These are phyloP conservation scores for Ogataea hybrid DNA, from an alignment of 1,139 yeast genomes.

Conservation along the genomic window DNA sequence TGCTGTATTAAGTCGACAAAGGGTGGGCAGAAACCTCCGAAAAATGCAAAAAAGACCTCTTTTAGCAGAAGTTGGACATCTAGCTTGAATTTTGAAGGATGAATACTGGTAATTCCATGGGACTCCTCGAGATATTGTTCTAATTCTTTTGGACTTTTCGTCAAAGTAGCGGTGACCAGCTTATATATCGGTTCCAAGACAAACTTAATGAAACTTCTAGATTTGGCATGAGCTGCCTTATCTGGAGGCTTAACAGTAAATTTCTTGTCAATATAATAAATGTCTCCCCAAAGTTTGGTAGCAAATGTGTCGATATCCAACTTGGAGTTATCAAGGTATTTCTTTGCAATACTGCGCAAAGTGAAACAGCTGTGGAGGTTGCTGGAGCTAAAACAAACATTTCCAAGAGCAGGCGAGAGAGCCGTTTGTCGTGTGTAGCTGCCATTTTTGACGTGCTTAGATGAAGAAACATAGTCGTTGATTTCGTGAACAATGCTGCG, in stretches of 20 bases:
- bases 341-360: conserved; percentile 58
- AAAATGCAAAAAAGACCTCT: conserved; percentile 52
- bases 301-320: conserved; percentile 45
- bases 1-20: conserved; percentile 50
- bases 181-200: conserved; percentile 82
- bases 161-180: conserved; percentile 58
- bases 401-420: conserved; percentile 62
- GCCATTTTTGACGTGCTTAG: conserved; percentile 13
- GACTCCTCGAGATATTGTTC: conserved; percentile 42
- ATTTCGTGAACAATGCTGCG: conserved; percentile 60
- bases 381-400: conserved; percentile 75
- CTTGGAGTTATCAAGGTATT: conserved; percentile 41
- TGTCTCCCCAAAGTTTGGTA: conserved; percentile 73
- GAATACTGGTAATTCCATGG: conserved; percentile 43
- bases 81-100: conserved; percentile 39
- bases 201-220: conserved; percentile 65
- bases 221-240: conserved; percentile 26
- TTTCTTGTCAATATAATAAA: conserved; percentile 49
- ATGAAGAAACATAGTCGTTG: conserved; percentile 46
- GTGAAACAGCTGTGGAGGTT: conserved; percentile 63
- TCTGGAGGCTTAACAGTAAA: conserved; percentile 42
- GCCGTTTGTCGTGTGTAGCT: conserved; percentile 33
- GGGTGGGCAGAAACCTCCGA: conserved; percentile 47
- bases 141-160: conserved; percentile 48
- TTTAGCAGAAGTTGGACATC: conserved; percentile 61